phyloP scores from a whole-genome alignment of 768 basidiomycete genomes.

The Cystoderma amianthinum region DNA sequence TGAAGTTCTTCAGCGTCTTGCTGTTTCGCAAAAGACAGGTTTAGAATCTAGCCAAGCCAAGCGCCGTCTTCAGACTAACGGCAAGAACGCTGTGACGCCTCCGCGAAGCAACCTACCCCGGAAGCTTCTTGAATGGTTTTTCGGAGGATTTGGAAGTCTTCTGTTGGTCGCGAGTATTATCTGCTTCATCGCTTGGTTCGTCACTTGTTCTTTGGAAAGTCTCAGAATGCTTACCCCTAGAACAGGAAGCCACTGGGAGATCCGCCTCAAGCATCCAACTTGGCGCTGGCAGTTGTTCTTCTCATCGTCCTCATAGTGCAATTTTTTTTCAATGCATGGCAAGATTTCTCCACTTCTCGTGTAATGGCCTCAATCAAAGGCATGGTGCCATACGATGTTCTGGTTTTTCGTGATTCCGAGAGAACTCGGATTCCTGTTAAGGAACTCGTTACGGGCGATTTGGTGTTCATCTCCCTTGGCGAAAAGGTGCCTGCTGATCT shows the following conservation, averaged over 20 bases:
- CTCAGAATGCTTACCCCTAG: conserved; percentile 9
- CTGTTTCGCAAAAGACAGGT: conserved; percentile 36
- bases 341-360: conserved; percentile 51
- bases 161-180: conserved; percentile 39
- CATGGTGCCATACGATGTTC: conserved; percentile 59
- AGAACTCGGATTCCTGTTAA: conserved; percentile 46
- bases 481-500: conserved; percentile 69
- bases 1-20: conserved; percentile 35
- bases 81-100: conserved; percentile 45
- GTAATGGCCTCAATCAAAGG: conserved; percentile 61
- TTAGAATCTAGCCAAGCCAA: conserved; percentile 42
- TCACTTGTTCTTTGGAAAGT: conserved; percentile 9
- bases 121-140: conserved; percentile 45
- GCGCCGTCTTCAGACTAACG: conserved; percentile 32
- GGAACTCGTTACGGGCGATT: conserved; percentile 61
- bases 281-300: conserved; percentile 55
- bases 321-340: conserved; percentile 39
- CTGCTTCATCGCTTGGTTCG: conserved; percentile 41
- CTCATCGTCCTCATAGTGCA: conserved; percentile 31
- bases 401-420: conserved; percentile 48
- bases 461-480: conserved; percentile 56
- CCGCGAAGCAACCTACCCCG: conserved; percentile 33
- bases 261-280: conserved; percentile 46
- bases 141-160: conserved; percentile 44
- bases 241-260: conserved; percentile 55